A percentile compares a stretch with the other conserved stretches of the same genome.
phyloP scores from a whole-genome alignment of 2,329 filamentous ascomycete species.

The Harringtonia aguacate region DNA sequence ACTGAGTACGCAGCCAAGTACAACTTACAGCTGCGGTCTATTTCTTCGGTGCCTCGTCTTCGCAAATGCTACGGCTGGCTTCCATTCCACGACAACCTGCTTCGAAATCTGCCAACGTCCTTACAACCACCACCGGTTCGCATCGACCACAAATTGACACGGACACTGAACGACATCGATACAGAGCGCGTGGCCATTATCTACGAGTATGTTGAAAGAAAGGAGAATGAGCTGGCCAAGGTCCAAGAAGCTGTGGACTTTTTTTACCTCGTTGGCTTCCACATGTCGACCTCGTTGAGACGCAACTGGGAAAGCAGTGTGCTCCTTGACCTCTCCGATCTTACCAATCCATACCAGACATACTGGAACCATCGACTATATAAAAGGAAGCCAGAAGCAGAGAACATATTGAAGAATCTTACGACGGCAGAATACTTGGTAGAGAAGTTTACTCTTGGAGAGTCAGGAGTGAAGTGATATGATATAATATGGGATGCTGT shows the following conservation, averaged over 20 bases:
- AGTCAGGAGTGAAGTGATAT: too few species aligned
- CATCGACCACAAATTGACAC: not conserved
- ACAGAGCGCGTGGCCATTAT: not conserved
- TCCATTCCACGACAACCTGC: not conserved
- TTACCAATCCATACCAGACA: too few species aligned
- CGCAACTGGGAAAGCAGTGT: too few species aligned
- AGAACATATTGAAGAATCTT: too few species aligned
- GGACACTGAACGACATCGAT: not conserved
- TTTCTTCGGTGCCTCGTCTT: not conserved
- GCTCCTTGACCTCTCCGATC: too few species aligned
- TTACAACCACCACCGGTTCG: not conserved
- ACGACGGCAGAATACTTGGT: too few species aligned
- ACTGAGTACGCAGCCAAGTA: not conserved
- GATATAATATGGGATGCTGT: too few species aligned
- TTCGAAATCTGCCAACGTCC: not conserved
- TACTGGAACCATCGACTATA: too few species aligned
- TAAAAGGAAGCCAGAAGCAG: too few species aligned
- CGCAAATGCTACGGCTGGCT: constrained; percentile 1
- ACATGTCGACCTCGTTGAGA: too few species aligned
- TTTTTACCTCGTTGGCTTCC: too few species aligned
- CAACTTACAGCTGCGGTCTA: not conserved
- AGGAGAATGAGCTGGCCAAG: not conserved
- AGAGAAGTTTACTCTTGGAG: too few species aligned
- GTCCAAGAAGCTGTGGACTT: not conserved
- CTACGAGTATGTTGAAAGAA: not conserved